phyloP scores from a whole-genome alignment of 371 early-diverging fungal species.

The Mucor plumbeus region DNA sequence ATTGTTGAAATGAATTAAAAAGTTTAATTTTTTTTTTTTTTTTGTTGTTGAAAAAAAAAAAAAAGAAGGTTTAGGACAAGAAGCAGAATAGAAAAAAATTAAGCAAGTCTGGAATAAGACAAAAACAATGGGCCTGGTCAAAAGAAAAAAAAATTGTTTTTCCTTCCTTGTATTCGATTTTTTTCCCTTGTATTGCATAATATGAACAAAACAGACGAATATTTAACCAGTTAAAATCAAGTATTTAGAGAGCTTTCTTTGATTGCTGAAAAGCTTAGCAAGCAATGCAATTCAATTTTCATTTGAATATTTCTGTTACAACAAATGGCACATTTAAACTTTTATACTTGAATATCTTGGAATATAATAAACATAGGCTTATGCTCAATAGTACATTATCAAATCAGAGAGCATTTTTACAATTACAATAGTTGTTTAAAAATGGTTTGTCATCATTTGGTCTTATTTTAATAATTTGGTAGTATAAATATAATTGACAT shows the following conservation, averaged over 20 bases:
- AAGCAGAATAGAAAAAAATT: not conserved
- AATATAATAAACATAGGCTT: too few species aligned
- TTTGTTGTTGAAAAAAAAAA: constrained; percentile 4
- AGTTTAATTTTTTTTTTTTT: not conserved
- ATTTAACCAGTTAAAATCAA: not conserved
- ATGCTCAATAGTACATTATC: too few species aligned
- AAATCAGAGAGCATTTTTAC: too few species aligned
- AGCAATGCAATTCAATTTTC: too few species aligned
- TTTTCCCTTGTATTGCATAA: not conserved
- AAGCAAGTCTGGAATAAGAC: not conserved
- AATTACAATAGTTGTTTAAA: too few species aligned
- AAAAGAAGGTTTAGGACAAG: not conserved
- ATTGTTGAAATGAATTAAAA: constrained; percentile 7
- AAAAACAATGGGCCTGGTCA: not conserved
- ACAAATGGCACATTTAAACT: not conserved
- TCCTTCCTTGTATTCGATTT: not conserved
- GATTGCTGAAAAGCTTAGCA: not conserved
- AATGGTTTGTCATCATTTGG: too few species aligned
- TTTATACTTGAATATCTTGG: too few species aligned
- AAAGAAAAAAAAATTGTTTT: not conserved
- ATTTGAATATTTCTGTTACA: too few species aligned
- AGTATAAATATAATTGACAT: too few species aligned
- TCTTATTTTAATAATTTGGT: too few species aligned
- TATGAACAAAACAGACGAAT: not conserved
- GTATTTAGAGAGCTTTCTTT: not conserved